Evolutionary conservation across 2,329 filamentous ascomycete species (phyloP), one percentile per base, ranked within the genome.

Genomic region (Pyrenochaeta sp.): DNA sequence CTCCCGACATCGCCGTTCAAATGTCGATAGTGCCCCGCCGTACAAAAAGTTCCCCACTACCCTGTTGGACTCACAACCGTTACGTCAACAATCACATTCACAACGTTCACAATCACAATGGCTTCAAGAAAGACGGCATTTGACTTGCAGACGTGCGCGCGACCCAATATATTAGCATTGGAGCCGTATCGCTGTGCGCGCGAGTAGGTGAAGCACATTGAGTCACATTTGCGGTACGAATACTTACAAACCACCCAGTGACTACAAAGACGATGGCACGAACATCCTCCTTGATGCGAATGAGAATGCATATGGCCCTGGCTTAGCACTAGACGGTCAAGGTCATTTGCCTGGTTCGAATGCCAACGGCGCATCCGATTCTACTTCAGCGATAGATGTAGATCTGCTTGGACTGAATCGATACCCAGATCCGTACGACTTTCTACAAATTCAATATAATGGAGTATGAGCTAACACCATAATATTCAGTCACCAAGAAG

Each of bases 201-300:
- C 71, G 78, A 81, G 77, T 80, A 71, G 57, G 76, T 67, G 46
- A 52, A 50, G 52, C 48, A 49, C 49, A 46, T 48, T 44, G 31
- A 31, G 40, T 43, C 34, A 9, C 7, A 13, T 37, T 20, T 8
- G 9, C 21, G 11, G 40, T 29, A 32, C 28, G 13, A 9, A 17
- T n/a, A 41, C 55, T 68, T 21, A 66, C 46, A 34, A 17, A 21
- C n/a, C 31, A 18, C 15, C 28, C 32, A 95, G 90, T 77, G 94
- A 99, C 81, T 97, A 99, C 82, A 96, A 99, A 77, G 93, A 99
- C 71, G 89, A 99, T 69, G 94, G 94, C 58, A 93, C 86, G 46
- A 97, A 97, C 67, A 85, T 97, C 63, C 86, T 99, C 38, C 88
- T 99, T 56, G 94, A 99, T 70, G 94, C 94, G 60, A 99, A 99